A percentile compares a stretch with the other conserved stretches of the same genome.
These are phyloP conservation scores for Orbilia quercus DNA, from an alignment of 2,329 filamentous ascomycete genomes.

Conservation along the genomic window DNA sequence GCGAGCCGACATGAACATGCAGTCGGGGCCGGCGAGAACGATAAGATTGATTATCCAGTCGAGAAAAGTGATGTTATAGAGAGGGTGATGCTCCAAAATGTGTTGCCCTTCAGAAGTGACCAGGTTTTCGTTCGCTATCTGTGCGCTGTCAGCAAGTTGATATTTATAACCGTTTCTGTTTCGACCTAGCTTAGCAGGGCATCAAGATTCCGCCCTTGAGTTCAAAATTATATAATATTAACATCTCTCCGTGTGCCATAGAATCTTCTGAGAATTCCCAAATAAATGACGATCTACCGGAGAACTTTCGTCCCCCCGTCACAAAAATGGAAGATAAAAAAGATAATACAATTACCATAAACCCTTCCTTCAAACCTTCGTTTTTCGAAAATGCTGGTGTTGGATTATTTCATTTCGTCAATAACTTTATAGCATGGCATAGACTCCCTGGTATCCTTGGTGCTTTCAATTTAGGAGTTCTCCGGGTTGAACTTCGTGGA, in stretches of 20 bases:
- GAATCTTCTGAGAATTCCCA: no score
- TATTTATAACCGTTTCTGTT: no score
- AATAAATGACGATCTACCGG: not conserved
- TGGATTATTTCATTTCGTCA: slow-evolving; percentile 63
- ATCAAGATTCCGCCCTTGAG: no score
- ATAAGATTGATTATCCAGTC: not conserved
- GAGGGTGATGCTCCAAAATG: no score
- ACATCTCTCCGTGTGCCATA: no score
- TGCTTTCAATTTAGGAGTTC: slow-evolving; percentile 64
- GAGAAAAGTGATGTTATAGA: no score
- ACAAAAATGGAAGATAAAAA: slow-evolving; percentile 26
- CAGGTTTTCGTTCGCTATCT: no score
- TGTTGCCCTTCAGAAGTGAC: no score
- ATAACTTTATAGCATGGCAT: slow-evolving; percentile 64
- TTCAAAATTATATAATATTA: no score
- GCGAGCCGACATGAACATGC: no score
- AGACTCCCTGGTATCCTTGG: slow-evolving; percentile 64
- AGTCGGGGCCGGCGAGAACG: not conserved
- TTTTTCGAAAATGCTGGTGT: slow-evolving; percentile 61
- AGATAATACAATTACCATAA: slow-evolving; percentile 13
- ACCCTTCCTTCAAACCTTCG: slow-evolving; percentile 59
- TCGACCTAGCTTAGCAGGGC: no score
- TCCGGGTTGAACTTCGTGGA: slow-evolving; percentile 64
- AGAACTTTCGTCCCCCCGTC: not conserved
- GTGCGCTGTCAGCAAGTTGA: no score